A percentile compares a stretch with the other conserved stretches of the same genome.
These are phyloP conservation scores for Penicillium robsamsonii DNA, from an alignment of 495 filamentous ascomycete genomes.

Conservation along the genomic window DNA sequence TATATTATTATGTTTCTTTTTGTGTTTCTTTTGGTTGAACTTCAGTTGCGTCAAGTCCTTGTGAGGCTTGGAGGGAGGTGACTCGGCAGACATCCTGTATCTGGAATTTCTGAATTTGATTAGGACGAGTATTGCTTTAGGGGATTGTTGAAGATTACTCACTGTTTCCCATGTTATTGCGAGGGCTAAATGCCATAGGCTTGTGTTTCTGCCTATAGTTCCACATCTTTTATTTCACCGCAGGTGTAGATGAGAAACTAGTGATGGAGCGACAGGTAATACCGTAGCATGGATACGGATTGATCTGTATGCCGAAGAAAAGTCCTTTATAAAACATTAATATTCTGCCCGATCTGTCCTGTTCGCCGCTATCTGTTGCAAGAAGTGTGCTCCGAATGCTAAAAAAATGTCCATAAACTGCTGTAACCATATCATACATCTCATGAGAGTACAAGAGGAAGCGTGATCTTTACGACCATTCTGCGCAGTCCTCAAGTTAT, in stretches of 20 bases:
- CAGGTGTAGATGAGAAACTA: not conserved
- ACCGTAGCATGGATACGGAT: not conserved
- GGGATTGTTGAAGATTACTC: not conserved
- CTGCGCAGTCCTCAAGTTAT: not conserved
- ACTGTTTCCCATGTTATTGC: not conserved
- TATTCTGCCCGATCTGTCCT: not conserved
- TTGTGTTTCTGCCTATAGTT: not conserved
- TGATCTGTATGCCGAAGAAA: not conserved
- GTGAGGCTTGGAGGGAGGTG: not conserved
- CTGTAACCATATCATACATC: slow-evolving; percentile 4
- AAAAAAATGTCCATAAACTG: slow-evolving; percentile 1
- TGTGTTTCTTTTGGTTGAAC: not conserved
- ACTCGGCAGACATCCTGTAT: not conserved
- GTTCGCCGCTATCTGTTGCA: not conserved
- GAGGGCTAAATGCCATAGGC: not conserved
- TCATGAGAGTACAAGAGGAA: not conserved
- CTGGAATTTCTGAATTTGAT: not conserved
- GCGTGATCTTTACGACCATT: not conserved
- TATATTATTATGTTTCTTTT: not conserved
- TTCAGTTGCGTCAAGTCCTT: not conserved
- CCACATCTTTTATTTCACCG: not conserved
- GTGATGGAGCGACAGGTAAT: not conserved
- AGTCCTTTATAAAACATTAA: not conserved
- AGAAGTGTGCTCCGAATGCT: not conserved
- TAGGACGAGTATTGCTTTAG: not conserved